These are phyloP conservation scores for Panellus pusillus DNA, from an alignment of 768 basidiomycete species.

Conservation along the genomic window DNA sequence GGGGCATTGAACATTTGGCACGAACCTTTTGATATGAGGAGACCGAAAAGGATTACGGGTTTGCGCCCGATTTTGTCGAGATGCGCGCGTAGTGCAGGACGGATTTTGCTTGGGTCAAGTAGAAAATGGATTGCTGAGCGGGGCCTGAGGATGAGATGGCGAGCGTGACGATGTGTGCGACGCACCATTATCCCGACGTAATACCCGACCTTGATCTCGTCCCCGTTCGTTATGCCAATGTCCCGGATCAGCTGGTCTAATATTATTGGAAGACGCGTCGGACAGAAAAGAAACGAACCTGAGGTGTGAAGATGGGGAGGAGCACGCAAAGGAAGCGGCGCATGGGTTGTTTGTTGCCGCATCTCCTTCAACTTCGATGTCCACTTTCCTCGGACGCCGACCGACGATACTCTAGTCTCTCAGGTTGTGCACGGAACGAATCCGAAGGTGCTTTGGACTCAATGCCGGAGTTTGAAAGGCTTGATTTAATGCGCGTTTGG, in stretches of 20 bases:
- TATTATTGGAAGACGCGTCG: background rate
- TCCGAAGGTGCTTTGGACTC: no score
- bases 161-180: background rate
- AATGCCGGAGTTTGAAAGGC: no score
- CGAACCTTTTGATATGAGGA: slow-evolving; percentile 60
- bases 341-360: no score
- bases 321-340: no score
- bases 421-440: no score
- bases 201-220: slow-evolving; percentile 71
- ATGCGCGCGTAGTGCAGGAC: slow-evolving; percentile 74
- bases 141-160: background rate
- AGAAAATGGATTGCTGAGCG: slow-evolving; percentile 73
- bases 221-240: slow-evolving; percentile 66
- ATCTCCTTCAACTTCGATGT: no score
- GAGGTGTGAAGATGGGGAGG: slow-evolving; percentile 75
- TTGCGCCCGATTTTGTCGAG: slow-evolving; percentile 76
- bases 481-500: no score
- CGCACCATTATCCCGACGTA: slow-evolving; percentile 77
- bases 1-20: background rate
- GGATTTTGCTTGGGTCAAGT: slow-evolving; percentile 69
- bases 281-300: slow-evolving; percentile 40
- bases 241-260: slow-evolving; percentile 58
- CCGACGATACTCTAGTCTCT: no score
- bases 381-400: no score
- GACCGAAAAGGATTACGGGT: slow-evolving; percentile 67